Conservation (phyloP, 139 green algal genomes). For the Haematococcus lacustris region DNA sequence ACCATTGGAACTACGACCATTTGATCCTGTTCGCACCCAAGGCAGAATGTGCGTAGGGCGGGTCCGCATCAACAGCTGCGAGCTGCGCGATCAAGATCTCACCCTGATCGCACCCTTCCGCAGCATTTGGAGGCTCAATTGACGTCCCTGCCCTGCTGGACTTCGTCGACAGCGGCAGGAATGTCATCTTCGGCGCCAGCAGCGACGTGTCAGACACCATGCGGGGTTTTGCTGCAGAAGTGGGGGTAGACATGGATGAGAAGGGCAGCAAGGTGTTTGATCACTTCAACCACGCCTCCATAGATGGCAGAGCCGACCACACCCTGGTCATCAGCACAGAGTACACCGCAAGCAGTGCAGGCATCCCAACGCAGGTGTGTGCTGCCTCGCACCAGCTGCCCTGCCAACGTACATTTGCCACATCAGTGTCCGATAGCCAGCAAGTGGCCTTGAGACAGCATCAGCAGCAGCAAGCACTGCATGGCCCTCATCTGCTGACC, state of each 20-base stretch:
- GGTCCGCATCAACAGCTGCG: too few relatives aligned
- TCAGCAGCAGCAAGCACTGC: too few relatives aligned
- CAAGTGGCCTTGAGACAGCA: too few relatives aligned
- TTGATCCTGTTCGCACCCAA: conserved; percentile 67
- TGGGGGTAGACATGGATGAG: conserved; percentile 74
- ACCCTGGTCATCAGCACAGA: conserved; percentile 30
- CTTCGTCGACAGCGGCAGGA: conserved; percentile 77
- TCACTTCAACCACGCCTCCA: conserved; percentile 14
- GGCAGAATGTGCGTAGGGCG: conserved; percentile 28
- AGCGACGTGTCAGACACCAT: conserved; percentile 40
- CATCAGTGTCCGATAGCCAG: too few relatives aligned
- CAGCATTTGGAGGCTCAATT: conserved; percentile 61
- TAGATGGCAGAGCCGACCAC: conserved; percentile 18
- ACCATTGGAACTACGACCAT: conserved; percentile 75
- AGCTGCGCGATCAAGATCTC: too few relatives aligned
- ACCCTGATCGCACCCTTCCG: too few relatives aligned
- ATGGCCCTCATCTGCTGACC: too few relatives aligned
- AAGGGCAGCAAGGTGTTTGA: conserved; percentile 39
- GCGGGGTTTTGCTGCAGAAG: conserved; percentile 43
- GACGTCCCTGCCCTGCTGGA: conserved; percentile 57
- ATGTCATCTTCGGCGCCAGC: conserved; percentile 68
- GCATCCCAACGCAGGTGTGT: too few relatives aligned
- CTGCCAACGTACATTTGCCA: too few relatives aligned
- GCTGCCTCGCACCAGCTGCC: too few relatives aligned
- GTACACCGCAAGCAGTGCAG: too few relatives aligned